Evolutionary conservation across 257 asterid species (phyloP).

Genomic region (Scutellaria barbata): DNA sequence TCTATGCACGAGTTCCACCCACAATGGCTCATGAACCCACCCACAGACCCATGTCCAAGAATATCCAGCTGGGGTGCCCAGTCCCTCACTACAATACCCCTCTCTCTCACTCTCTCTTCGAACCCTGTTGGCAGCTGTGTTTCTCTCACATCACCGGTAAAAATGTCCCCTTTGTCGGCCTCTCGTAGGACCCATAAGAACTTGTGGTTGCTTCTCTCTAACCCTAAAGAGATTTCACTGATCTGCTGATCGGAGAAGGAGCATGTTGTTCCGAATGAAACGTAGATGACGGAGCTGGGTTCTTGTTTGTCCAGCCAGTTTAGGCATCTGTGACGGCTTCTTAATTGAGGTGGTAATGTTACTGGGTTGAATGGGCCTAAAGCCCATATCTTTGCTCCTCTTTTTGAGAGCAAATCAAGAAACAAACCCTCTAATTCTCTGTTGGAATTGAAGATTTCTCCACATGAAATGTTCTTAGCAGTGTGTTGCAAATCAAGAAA

Average conservation of each 20-base stretch:
- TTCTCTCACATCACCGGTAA: constrained; percentile 37
- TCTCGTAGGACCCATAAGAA: constrained; percentile 70
- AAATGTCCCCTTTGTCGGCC: constrained; percentile 65
- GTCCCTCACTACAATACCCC: constrained; percentile 50
- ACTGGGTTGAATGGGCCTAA: constrained; percentile 59
- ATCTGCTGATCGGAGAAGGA: constrained; percentile 53
- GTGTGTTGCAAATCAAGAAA: constrained; percentile 34
- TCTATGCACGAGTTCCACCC: constrained; percentile 64
- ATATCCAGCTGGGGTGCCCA: constrained; percentile 74
- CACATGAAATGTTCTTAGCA: constrained; percentile 29
- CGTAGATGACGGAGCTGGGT: constrained; percentile 47
- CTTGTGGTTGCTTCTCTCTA: constrained; percentile 54
- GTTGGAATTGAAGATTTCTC: constrained; percentile 51
- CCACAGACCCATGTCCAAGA: constrained; percentile 47
- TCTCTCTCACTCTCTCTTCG: constrained; percentile 40
- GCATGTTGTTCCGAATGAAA: constrained; percentile 69
- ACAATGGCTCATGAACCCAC: constrained; percentile 50
- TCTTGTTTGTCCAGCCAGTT: constrained; percentile 59
- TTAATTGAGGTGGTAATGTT: background rate
- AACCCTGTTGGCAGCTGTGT: constrained; percentile 41
- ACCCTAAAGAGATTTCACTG: constrained; percentile 53
- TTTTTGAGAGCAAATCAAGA: constrained; percentile 47
- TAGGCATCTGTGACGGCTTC: constrained; percentile 36
- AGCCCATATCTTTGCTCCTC: constrained; percentile 41
- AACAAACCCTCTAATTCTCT: constrained; percentile 47